Conservation (phyloP, 441 rosid species). For the Pelargonium citronellum region DNA sequence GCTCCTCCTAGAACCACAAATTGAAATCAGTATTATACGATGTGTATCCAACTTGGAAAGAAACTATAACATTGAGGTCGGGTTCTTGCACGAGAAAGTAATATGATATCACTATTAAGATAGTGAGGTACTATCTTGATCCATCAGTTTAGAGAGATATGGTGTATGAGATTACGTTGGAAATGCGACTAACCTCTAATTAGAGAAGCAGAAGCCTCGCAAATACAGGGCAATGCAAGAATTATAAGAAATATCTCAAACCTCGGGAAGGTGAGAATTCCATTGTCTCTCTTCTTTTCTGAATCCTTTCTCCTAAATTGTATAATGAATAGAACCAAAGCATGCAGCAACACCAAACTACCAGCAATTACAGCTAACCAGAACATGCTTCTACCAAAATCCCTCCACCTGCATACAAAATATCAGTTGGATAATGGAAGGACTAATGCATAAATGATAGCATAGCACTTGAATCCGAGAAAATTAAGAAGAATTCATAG, state of each 20-base stretch:
- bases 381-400: constrained; percentile 77
- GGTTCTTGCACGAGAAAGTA: background rate
- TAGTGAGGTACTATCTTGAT: no score
- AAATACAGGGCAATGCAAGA: constrained; percentile 70
- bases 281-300: constrained; percentile 43
- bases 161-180: no score
- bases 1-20: constrained; percentile 42
- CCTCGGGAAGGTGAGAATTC: constrained; percentile 72
- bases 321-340: constrained; percentile 42
- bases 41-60: no score
- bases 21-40: no score
- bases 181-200: constrained; percentile 43
- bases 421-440: constrained; percentile 3
- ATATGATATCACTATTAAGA: no score
- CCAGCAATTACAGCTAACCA: constrained; percentile 68
- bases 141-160: no score
- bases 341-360: constrained; percentile 54
- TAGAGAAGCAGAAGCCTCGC: constrained; percentile 59
- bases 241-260: constrained; percentile 71
- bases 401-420: constrained; percentile 65
- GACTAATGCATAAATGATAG: no score
- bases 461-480: no score
- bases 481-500: no score
- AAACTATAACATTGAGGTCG: no score
- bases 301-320: constrained; percentile 41